Conservation (phyloP, 192 early-diverging fungal genomes). For the Coemansia sp. region DNA sequence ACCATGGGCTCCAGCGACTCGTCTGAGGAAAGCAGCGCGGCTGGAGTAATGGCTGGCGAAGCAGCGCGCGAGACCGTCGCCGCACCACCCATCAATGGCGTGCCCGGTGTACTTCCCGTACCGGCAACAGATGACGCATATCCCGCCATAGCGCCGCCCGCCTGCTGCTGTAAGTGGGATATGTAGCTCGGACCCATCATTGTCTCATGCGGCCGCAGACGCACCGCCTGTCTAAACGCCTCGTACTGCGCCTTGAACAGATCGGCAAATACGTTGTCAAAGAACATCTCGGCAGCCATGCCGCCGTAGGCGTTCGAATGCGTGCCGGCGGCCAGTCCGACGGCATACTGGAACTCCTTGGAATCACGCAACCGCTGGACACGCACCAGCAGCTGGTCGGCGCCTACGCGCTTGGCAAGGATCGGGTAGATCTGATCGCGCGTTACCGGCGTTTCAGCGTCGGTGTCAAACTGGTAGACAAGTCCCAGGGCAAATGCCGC, state of each 20-base stretch:
- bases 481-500: constrained; percentile 84
- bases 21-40: constrained; percentile 1
- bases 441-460: constrained; percentile 70
- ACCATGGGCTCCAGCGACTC: constrained; percentile 14
- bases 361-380: constrained; percentile 84
- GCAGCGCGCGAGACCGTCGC: constrained; percentile 21
- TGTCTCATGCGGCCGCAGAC: constrained; percentile 23
- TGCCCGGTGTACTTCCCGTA: constrained; percentile 29
- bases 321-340: constrained; percentile 60
- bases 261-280: constrained; percentile 83
- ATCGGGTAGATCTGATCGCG: constrained; percentile 74
- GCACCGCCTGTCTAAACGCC: constrained; percentile 41
- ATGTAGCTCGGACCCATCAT: constrained; percentile 36
- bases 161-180: constrained; percentile 14
- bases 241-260: constrained; percentile 81
- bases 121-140: constrained; percentile 14
- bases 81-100: constrained; percentile 22
- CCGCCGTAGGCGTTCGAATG: constrained; percentile 62
- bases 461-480: constrained; percentile 86
- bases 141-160: constrained; percentile 26
- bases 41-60: constrained; percentile 17
- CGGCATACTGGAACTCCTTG: constrained; percentile 71
- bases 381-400: constrained; percentile 80
- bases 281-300: constrained; percentile 65
- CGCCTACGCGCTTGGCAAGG: constrained; percentile 79